Evolutionary conservation across 2,329 filamentous ascomycete genomes (phyloP).

Genomic region (Cryphonectria naterciae): DNA sequence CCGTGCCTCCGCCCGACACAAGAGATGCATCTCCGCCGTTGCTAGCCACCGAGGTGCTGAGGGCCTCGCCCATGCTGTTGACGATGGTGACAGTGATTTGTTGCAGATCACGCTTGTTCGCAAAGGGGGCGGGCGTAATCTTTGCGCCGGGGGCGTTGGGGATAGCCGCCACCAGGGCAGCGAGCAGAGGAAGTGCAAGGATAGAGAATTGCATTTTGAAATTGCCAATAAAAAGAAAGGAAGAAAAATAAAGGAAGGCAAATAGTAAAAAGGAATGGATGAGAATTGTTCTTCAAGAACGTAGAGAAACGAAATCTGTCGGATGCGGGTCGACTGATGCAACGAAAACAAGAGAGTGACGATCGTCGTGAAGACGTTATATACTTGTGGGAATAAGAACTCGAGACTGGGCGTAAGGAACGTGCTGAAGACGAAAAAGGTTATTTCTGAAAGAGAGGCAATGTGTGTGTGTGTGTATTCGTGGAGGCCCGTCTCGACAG

Average conservation of each 20-base stretch:
- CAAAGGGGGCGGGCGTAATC: slow-evolving; percentile 17
- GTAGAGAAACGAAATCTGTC: slow-evolving; percentile 9
- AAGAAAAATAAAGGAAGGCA: neutral
- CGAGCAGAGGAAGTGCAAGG: slow-evolving; percentile 18
- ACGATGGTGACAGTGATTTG: slow-evolving; percentile 25
- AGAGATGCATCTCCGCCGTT: slow-evolving; percentile 15
- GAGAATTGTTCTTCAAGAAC: slow-evolving; percentile 9
- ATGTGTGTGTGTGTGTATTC: neutral
- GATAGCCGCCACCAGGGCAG: slow-evolving; percentile 19
- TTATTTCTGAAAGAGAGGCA: neutral
- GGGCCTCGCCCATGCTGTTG: slow-evolving; percentile 22
- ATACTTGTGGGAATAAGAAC: neutral
- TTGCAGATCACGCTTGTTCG: slow-evolving; percentile 4
- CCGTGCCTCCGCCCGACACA: neutral
- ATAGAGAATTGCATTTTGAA: slow-evolving; percentile 15
- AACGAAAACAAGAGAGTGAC: slow-evolving; percentile 1
- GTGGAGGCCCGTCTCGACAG: neutral
- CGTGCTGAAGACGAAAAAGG: neutral
- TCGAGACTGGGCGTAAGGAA: neutral
- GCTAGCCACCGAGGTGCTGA: slow-evolving; percentile 23
- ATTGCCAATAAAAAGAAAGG: neutral
- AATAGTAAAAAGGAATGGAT: slow-evolving; percentile 8
- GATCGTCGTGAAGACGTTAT: neutral
- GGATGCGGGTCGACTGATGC: neutral
- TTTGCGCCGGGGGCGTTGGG: slow-evolving; percentile 12